A percentile compares a stretch with the other conserved stretches of the same genome.
Evolutionary conservation across 768 basidiomycete species (phyloP).

Genomic region (Polyporus arcularius): DNA sequence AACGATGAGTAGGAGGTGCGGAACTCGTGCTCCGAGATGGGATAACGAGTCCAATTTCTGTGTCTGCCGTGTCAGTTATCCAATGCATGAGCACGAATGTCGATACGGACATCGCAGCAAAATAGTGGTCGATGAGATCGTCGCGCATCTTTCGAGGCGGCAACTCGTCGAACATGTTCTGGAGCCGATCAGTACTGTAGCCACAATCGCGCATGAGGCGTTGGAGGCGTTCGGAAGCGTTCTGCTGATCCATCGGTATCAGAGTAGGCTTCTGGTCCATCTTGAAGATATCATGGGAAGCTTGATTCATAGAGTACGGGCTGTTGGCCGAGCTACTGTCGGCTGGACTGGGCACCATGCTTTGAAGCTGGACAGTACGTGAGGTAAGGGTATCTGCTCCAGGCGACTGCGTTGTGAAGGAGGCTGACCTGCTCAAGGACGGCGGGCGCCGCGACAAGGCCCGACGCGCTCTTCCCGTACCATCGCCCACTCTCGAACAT

Average conservation of each 20-base stretch:
- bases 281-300: slow-evolving; percentile 10
- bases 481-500: slow-evolving; percentile 83
- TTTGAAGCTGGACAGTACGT: slow-evolving; percentile 1
- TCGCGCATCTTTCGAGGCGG: slow-evolving; percentile 77
- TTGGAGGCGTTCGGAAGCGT: slow-evolving; percentile 81
- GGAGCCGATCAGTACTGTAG: slow-evolving; percentile 86
- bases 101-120: slow-evolving; percentile 60
- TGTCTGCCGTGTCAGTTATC: slow-evolving; percentile 5
- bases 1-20: slow-evolving; percentile 69
- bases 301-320: slow-evolving; percentile 9
- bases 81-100: slow-evolving; percentile 10
- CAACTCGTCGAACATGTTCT: slow-evolving; percentile 85
- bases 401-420: slow-evolving; percentile 5
- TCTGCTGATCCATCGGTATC: slow-evolving; percentile 32
- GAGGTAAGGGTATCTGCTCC: neutral
- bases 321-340: neutral
- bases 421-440: slow-evolving; percentile 72
- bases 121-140: slow-evolving; percentile 82
- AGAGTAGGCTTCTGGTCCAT: slow-evolving; percentile 34
- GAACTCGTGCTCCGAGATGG: slow-evolving; percentile 84
- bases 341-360: slow-evolving; percentile 10
- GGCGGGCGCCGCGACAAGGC: slow-evolving; percentile 78
- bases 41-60: slow-evolving; percentile 94
- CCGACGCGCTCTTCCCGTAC: slow-evolving; percentile 82
- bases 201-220: slow-evolving; percentile 91